A percentile compares a stretch with the other conserved stretches of the same genome.
Evolutionary conservation across 306 rosid species (phyloP).

Genomic region (Styphnolobium japonicum): DNA sequence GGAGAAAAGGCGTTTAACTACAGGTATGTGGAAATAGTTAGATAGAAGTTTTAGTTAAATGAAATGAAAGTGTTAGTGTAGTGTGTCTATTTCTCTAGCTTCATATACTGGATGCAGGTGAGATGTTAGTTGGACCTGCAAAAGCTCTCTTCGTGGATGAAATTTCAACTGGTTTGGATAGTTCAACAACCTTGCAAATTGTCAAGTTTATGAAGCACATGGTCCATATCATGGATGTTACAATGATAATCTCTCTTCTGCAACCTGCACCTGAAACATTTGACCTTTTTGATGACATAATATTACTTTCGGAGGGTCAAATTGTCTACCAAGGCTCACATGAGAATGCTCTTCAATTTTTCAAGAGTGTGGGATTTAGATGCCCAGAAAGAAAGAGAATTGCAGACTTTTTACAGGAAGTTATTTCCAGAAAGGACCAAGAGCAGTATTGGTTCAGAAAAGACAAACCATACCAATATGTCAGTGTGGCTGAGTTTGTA

Average conservation of each 20-base stretch:
- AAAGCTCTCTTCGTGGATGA: conserved; percentile 75
- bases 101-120: conserved; percentile 47
- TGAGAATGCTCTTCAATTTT: conserved; percentile 49
- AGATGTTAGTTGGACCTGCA: conserved; percentile 80
- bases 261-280: conserved; percentile 82
- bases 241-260: conserved; percentile 69
- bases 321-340: conserved; percentile 77
- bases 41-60: not conserved
- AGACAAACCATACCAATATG: conserved; percentile 50
- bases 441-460: conserved; percentile 64
- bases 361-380: conserved; percentile 59
- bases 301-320: conserved; percentile 71
- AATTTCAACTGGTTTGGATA: conserved; percentile 79
- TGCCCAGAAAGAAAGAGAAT: conserved; percentile 78
- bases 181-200: conserved; percentile 75
- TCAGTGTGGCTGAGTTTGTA: conserved; percentile 48
- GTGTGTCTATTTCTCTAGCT: not conserved
- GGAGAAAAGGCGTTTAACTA: conserved; percentile 83
- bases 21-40: conserved; percentile 47
- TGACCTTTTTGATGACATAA: conserved; percentile 67
- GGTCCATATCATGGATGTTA: conserved; percentile 61
- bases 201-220: conserved; percentile 61
- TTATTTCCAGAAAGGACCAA: conserved; percentile 79
- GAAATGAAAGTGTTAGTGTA: not conserved
- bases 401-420: conserved; percentile 77